Evolutionary conservation across 768 basidiomycete genomes (phyloP).

Genomic region (Saitozyma sp.): DNA sequence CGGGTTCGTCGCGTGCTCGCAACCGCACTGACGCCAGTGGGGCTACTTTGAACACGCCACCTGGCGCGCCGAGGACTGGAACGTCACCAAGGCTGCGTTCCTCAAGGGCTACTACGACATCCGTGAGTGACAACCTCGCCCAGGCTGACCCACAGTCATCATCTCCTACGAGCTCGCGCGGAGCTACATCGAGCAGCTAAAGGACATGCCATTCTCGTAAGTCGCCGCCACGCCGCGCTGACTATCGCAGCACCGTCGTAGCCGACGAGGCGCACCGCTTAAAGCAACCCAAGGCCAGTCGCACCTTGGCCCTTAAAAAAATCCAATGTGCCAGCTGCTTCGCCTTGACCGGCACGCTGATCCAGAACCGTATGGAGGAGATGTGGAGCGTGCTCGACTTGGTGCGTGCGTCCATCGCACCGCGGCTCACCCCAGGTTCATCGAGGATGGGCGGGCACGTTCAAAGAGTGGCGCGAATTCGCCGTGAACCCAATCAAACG

Average conservation of each 20-base stretch:
- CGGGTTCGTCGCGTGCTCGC: slow-evolving; percentile 59
- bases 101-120: slow-evolving; percentile 80
- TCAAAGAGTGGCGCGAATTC: slow-evolving; percentile 72
- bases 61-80: slow-evolving; percentile 63
- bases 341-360: slow-evolving; percentile 78
- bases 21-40: slow-evolving; percentile 62
- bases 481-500: slow-evolving; percentile 56
- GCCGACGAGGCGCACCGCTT: slow-evolving; percentile 89
- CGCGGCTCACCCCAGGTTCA: slow-evolving; percentile 42
- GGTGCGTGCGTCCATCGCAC: slow-evolving; percentile 57
- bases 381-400: slow-evolving; percentile 90
- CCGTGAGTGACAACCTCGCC: slow-evolving; percentile 58
- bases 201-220: slow-evolving; percentile 63
- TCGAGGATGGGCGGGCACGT: slow-evolving; percentile 71
- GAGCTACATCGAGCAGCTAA: slow-evolving; percentile 67
- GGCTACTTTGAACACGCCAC: slow-evolving; percentile 85
- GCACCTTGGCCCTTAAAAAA: slow-evolving; percentile 68
- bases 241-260: slow-evolving; percentile 39
- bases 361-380: slow-evolving; percentile 87
- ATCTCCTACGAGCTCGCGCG: slow-evolving; percentile 76
- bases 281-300: slow-evolving; percentile 72
- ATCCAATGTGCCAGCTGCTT: slow-evolving; percentile 71
- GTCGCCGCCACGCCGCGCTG: slow-evolving; percentile 49
- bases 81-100: slow-evolving; percentile 67
- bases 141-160: slow-evolving; percentile 61